Evolutionary conservation across 2,329 filamentous ascomycete species (phyloP).

Genomic region (Cladosporium velox): DNA sequence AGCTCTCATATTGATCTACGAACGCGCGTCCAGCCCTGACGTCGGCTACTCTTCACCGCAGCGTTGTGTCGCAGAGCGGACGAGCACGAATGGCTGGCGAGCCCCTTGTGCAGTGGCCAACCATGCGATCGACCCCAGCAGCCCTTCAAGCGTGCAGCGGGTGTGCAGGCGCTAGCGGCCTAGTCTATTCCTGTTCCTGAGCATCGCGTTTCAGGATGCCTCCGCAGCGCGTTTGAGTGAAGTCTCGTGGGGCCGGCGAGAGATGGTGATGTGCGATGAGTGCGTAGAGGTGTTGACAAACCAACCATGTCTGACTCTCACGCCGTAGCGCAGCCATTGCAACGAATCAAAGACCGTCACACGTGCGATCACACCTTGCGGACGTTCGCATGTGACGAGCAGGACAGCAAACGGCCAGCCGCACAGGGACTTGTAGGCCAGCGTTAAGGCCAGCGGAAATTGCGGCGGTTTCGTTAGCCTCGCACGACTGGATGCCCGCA

Average conservation of each 20-base stretch:
- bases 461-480: constrained; percentile 14
- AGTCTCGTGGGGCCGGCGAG: not conserved
- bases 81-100: constrained; percentile 6
- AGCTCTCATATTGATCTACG: constrained; percentile 12
- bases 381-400: constrained; percentile 11
- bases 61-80: not conserved
- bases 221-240: constrained; percentile 5
- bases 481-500: not conserved
- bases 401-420: not conserved
- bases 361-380: not conserved
- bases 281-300: not conserved
- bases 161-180: not conserved
- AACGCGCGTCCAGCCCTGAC: constrained; percentile 14
- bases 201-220: constrained; percentile 7
- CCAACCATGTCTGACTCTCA: not conserved
- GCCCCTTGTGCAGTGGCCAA: constrained; percentile 1
- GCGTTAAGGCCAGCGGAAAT: constrained; percentile 7
- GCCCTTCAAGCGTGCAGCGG: constrained; percentile 20
- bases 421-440: not conserved
- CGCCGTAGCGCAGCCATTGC: not conserved
- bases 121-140: constrained; percentile 17
- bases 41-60: constrained; percentile 18
- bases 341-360: not conserved
- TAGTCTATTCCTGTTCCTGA: constrained; percentile 17
- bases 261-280: not conserved